These are phyloP conservation scores for Delonix regia DNA, from an alignment of 306 rosid species.

Conservation along the genomic window DNA sequence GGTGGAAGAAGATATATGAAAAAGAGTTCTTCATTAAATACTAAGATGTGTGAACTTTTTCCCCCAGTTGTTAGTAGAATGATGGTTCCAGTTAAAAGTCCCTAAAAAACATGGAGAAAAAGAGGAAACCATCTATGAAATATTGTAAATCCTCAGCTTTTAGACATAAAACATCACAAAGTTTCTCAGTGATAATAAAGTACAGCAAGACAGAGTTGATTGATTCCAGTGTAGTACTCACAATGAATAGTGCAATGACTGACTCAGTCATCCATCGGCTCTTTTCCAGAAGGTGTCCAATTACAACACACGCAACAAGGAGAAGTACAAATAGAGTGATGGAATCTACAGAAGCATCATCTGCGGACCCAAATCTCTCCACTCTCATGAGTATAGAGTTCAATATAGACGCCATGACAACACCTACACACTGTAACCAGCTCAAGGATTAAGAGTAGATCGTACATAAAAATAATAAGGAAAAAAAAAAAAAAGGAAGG, in stretches of 20 bases:
- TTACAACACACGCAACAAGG: slow-evolving; percentile 53
- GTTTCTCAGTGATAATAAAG: background rate
- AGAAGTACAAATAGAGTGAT: slow-evolving; percentile 61
- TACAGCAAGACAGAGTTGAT: background rate
- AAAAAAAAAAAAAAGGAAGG: background rate
- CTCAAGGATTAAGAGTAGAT: slow-evolving; percentile 3
- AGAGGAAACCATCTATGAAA: slow-evolving; percentile 7
- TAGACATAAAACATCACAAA: background rate
- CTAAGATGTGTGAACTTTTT: slow-evolving; percentile 55
- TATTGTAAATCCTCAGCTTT: background rate
- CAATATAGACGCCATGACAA: slow-evolving; percentile 37
- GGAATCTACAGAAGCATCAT: slow-evolving; percentile 41
- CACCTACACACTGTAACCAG: slow-evolving; percentile 3
- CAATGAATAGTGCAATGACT: slow-evolving; percentile 57
- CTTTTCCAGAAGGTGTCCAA: slow-evolving; percentile 68
- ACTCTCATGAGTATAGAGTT: slow-evolving; percentile 25
- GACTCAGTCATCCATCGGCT: slow-evolving; percentile 66
- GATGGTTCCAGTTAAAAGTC: slow-evolving; percentile 54
- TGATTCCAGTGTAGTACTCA: slow-evolving; percentile 42
- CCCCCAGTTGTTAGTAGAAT: slow-evolving; percentile 54
- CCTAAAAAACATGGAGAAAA: slow-evolving; percentile 47
- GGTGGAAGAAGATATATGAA: slow-evolving; percentile 78
- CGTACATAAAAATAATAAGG: background rate
- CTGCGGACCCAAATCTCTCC: slow-evolving; percentile 25
- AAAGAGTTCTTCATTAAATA: slow-evolving; percentile 61